Evolutionary conservation across 2,329 filamentous ascomycete species (phyloP).

Genomic region (Hymenoscyphus repandus): DNA sequence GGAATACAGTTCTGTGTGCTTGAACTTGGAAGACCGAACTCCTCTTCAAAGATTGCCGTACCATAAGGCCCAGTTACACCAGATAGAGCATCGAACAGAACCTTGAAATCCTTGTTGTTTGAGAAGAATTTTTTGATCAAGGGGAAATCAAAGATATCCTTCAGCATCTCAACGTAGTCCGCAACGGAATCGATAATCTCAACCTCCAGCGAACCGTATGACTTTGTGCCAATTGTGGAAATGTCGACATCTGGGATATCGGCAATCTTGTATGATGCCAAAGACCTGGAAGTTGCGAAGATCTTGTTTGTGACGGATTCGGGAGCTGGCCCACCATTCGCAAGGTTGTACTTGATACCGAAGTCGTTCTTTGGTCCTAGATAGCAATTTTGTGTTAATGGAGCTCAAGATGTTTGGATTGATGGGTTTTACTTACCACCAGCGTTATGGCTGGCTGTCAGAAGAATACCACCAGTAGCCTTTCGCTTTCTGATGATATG

Average conservation of each 20-base stretch:
- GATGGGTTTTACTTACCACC: constrained; percentile 56
- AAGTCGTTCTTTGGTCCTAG: constrained; percentile 89
- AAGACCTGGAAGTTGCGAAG: constrained; percentile 81
- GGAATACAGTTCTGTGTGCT: constrained; percentile 89
- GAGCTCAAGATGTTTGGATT: not conserved
- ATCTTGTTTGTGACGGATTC: constrained; percentile 98
- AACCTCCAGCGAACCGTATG: constrained; percentile 81
- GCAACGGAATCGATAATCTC: constrained; percentile 90
- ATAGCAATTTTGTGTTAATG: constrained; percentile 6
- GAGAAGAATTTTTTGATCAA: constrained; percentile 92
- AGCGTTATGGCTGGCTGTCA: constrained; percentile 97
- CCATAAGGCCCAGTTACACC: constrained; percentile 96
- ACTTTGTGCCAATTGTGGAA: constrained; percentile 72
- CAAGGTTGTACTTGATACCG: constrained; percentile 99
- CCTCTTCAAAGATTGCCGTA: constrained; percentile 88
- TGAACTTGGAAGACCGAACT: constrained; percentile 73
- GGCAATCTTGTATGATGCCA: constrained; percentile 88
- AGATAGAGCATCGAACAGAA: constrained; percentile 90
- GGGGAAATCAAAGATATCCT: constrained; percentile 97
- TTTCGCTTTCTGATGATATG: constrained; percentile 92
- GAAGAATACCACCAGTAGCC: constrained; percentile 91
- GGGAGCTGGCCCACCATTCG: constrained; percentile 92
- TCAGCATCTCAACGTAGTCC: constrained; percentile 92
- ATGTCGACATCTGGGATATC: constrained; percentile 85
- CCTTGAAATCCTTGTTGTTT: constrained; percentile 85